A percentile compares a stretch with the other conserved stretches of the same genome.
These are phyloP conservation scores for Podospora bellae-mahoneyi DNA, from an alignment of 495 filamentous ascomycete genomes.

Conservation along the genomic window DNA sequence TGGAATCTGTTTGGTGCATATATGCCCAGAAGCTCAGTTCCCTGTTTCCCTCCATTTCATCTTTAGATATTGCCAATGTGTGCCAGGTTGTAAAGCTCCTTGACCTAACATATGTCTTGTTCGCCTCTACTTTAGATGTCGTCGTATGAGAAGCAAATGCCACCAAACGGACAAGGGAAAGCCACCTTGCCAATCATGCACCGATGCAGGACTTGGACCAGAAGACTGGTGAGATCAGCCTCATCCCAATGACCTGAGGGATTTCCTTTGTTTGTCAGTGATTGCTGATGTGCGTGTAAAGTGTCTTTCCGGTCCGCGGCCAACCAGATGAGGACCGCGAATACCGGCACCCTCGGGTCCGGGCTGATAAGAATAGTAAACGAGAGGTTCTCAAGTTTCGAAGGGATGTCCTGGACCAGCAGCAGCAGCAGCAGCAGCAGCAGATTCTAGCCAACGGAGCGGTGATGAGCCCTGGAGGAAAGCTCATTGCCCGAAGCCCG, in stretches of 20 bases:
- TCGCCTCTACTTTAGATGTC: conserved; percentile 35
- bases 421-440: conserved; percentile 25
- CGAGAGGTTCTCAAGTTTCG: conserved; percentile 37
- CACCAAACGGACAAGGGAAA: conserved; percentile 40
- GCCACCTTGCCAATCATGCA: conserved; percentile 43
- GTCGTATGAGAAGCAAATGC: conserved; percentile 50
- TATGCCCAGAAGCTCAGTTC: not conserved
- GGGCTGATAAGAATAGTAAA: conserved; percentile 41
- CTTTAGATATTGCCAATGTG: not conserved
- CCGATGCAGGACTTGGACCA: conserved; percentile 40
- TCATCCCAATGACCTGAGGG: conserved; percentile 6
- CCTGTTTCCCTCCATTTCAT: not conserved
- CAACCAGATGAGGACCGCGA: conserved; percentile 44
- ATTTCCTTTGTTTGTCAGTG: not conserved
- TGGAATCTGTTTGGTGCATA: not conserved
- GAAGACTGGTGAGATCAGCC: conserved; percentile 41
- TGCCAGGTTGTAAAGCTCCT: not conserved
- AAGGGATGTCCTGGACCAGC: conserved; percentile 35
- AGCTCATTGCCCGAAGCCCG: conserved; percentile 24
- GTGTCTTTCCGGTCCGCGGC: conserved; percentile 44
- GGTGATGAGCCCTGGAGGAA: not conserved
- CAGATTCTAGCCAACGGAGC: conserved; percentile 14
- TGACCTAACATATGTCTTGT: not conserved
- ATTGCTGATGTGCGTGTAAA: conserved; percentile 15
- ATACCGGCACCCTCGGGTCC: conserved; percentile 46